phyloP scores from a whole-genome alignment of 1,139 yeast species.

The Wickerhamomyces sp. region DNA sequence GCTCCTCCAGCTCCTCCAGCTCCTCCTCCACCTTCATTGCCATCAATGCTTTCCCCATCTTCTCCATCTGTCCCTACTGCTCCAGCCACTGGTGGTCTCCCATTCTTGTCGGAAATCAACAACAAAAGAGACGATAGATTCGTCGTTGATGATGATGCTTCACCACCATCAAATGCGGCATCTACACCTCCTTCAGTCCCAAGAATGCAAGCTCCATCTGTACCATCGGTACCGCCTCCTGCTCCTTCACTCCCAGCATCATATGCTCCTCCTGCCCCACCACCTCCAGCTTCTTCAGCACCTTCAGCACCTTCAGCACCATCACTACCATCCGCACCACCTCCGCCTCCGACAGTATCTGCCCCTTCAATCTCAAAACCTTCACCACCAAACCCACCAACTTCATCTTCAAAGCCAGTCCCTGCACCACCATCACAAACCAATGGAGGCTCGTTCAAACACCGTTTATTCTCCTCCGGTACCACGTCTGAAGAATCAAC shows the following conservation, averaged over 20 bases:
- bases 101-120: constrained; percentile 45
- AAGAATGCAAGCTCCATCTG: constrained; percentile 21
- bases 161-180: constrained; percentile 14
- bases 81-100: constrained; percentile 28
- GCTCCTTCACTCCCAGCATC: constrained; percentile 11
- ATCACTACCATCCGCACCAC: constrained; percentile 4
- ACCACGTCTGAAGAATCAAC: constrained; percentile 2
- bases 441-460: constrained; percentile 9
- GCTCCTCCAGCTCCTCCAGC: constrained; percentile 8
- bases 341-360: constrained; percentile 6
- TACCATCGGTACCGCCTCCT: constrained; percentile 18
- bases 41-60: constrained; percentile 9
- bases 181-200: constrained; percentile 23
- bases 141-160: constrained; percentile 29
- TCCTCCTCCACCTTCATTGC: constrained; percentile 16
- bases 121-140: constrained; percentile 40
- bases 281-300: constrained; percentile 15
- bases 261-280: constrained; percentile 5
- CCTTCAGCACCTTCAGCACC: constrained; percentile 18
- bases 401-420: constrained; percentile 26
- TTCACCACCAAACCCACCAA: constrained; percentile 19
- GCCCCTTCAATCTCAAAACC: constrained; percentile 15
- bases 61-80: constrained; percentile 16
- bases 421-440: constrained; percentile 25
- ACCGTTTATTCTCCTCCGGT: constrained; percentile 17